These are phyloP conservation scores for Linum usitatissimum DNA, from an alignment of 345 rosid species.

Conservation along the genomic window DNA sequence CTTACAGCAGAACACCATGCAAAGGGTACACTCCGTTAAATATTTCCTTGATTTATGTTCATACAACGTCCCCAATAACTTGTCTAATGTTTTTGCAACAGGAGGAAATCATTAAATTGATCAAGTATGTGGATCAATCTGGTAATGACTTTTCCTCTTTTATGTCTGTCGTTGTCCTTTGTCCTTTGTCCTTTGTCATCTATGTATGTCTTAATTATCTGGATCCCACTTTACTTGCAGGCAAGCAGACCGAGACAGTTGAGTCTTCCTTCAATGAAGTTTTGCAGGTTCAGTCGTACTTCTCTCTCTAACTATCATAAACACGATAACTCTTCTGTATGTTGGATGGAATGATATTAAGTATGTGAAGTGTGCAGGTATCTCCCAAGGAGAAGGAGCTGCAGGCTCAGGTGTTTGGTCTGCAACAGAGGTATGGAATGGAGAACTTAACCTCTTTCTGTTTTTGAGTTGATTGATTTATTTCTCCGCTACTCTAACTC, in stretches of 20 bases:
- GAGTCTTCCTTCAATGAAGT: slow-evolving; percentile 46
- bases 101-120: slow-evolving; percentile 85
- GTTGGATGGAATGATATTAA: slow-evolving; percentile 10
- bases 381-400: slow-evolving; percentile 69
- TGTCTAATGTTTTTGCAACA: slow-evolving; percentile 31
- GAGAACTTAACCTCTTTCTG: not conserved
- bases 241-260: slow-evolving; percentile 45
- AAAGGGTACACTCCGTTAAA: slow-evolving; percentile 42
- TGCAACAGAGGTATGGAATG: slow-evolving; percentile 67
- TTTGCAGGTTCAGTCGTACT: slow-evolving; percentile 38
- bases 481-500: not conserved
- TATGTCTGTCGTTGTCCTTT: not conserved
- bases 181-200: not conserved
- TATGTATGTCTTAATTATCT: slow-evolving; percentile 6
- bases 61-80: not conserved
- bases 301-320: not conserved
- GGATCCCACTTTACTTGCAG: slow-evolving; percentile 29
- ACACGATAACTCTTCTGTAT: not conserved
- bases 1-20: slow-evolving; percentile 71
- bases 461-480: slow-evolving; percentile 6
- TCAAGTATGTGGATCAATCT: slow-evolving; percentile 69
- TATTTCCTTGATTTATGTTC: not conserved
- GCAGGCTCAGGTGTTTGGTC: slow-evolving; percentile 48
- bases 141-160: slow-evolving; percentile 39
- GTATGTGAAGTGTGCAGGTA: slow-evolving; percentile 33